phyloP scores from a whole-genome alignment of 768 basidiomycete genomes.

The Hypsizygus marmoreus region DNA sequence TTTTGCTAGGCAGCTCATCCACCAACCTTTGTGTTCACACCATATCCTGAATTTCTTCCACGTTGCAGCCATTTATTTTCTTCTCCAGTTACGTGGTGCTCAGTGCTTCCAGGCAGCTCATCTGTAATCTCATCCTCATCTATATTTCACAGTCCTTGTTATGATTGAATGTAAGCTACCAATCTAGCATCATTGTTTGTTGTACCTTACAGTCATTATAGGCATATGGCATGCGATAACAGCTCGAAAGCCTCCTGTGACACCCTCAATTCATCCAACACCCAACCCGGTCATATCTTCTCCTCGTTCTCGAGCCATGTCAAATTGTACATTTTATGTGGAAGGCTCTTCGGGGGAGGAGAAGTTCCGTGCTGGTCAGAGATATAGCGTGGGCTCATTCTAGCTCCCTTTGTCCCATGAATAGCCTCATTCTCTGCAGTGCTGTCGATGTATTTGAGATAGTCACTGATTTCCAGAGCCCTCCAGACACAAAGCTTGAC shows the following conservation, averaged over 20 bases:
- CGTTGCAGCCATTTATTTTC: too few relatives aligned
- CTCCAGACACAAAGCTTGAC: slow-evolving; percentile 10
- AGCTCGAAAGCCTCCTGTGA: slow-evolving; percentile 15
- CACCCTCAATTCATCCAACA: slow-evolving; percentile 5
- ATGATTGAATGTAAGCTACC: too few relatives aligned
- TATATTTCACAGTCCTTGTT: too few relatives aligned
- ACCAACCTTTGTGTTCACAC: too few relatives aligned
- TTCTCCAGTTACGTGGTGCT: too few relatives aligned
- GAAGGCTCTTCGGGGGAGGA: slow-evolving; percentile 1
- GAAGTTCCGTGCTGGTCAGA: not conserved
- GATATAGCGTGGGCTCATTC: not conserved
- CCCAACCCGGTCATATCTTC: not conserved
- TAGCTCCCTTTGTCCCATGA: slow-evolving; percentile 1
- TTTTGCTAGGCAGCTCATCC: too few relatives aligned
- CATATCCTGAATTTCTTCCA: too few relatives aligned
- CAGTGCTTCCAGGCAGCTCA: too few relatives aligned
- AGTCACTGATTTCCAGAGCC: not conserved
- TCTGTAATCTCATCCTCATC: too few relatives aligned
- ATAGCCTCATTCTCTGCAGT: not conserved
- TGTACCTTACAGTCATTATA: too few relatives aligned
- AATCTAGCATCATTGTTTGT: too few relatives aligned
- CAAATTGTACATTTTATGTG: slow-evolving; percentile 6
- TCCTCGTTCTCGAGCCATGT: slow-evolving; percentile 7
- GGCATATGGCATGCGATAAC: slow-evolving; percentile 2
- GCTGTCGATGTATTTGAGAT: slow-evolving; percentile 8